phyloP scores from a whole-genome alignment of 768 basidiomycete genomes.

The Podaxis mareebaensis region DNA sequence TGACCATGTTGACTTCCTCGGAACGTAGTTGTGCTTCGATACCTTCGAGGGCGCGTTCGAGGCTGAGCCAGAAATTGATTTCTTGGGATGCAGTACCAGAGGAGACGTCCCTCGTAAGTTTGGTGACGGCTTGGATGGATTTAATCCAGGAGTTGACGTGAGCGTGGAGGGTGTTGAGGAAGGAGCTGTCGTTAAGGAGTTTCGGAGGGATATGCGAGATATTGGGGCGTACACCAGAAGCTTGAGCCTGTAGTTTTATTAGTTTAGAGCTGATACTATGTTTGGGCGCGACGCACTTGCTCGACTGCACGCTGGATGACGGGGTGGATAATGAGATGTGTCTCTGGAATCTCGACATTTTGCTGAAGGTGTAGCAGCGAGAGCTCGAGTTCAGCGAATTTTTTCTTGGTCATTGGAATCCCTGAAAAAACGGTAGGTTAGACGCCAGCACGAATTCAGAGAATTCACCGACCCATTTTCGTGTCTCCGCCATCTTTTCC shows the following conservation, averaged over 20 bases:
- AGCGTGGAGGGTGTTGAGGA: conserved; percentile 89
- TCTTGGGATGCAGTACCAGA: conserved; percentile 98
- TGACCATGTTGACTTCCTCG: conserved; percentile 90
- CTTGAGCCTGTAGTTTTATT: conserved; percentile 38
- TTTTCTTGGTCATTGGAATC: conserved; percentile 99
- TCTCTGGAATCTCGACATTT: conserved; percentile 99
- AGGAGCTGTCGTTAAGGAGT: conserved; percentile 81
- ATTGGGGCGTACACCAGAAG: conserved; percentile 61
- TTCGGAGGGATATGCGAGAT: conserved; percentile 74
- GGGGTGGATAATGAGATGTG: conserved; percentile 89
- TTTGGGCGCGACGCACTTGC: conserved; percentile 37
- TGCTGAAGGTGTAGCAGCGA: conserved; percentile 95
- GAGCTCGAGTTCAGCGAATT: conserved; percentile 96
- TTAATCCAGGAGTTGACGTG: conserved; percentile 99
- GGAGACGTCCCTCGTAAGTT: conserved; percentile 89
- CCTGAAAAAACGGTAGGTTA: conserved; percentile 30
- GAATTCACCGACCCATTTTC: conserved; percentile 59
- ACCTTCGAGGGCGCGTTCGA: conserved; percentile 90
- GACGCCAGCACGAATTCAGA: not conserved
- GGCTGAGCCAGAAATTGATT: conserved; percentile 97
- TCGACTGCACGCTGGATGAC: conserved; percentile 87
- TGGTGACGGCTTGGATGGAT: conserved; percentile 94
- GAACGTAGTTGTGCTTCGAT: conserved; percentile 91
- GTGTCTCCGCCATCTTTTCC: conserved; percentile 71
- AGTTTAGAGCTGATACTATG: not conserved